phyloP scores from a whole-genome alignment of 1,139 yeast species.

The Debaryomyces coudertii region DNA sequence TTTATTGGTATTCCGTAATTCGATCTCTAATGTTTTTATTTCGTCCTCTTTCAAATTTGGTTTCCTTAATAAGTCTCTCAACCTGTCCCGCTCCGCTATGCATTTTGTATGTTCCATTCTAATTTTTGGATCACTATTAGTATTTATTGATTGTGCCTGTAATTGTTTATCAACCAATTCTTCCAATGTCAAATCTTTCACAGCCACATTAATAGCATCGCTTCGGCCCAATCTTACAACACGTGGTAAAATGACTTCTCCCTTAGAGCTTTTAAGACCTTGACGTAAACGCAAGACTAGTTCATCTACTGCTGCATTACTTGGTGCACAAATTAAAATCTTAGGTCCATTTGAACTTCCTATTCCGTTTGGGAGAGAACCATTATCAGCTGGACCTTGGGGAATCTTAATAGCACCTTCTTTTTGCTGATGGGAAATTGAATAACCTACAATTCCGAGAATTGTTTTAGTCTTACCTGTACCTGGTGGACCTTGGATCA shows the following conservation, averaged over 20 bases:
- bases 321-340: slow-evolving; percentile 92
- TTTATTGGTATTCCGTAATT: slow-evolving; percentile 57
- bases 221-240: slow-evolving; percentile 91
- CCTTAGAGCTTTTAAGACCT: slow-evolving; percentile 66
- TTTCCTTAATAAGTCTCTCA: slow-evolving; percentile 43
- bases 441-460: slow-evolving; percentile 84
- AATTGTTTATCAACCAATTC: slow-evolving; percentile 78
- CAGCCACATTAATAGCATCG: slow-evolving; percentile 84
- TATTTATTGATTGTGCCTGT: slow-evolving; percentile 39
- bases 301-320: slow-evolving; percentile 99
- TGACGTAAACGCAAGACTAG: slow-evolving; percentile 80
- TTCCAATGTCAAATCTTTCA: slow-evolving; percentile 82
- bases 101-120: slow-evolving; percentile 57
- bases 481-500: slow-evolving; percentile 98
- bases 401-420: slow-evolving; percentile 35
- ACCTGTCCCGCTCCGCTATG: slow-evolving; percentile 51
- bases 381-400: slow-evolving; percentile 11
- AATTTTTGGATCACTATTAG: slow-evolving; percentile 47
- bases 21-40: slow-evolving; percentile 47
- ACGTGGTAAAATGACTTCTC: slow-evolving; percentile 61
- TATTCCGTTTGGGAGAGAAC: not conserved
- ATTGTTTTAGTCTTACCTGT: slow-evolving; percentile 98
- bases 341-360: slow-evolving; percentile 28
- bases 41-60: slow-evolving; percentile 40
- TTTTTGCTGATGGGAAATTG: slow-evolving; percentile 42